Percentiles rank a stretch among this genome's conserved stretches.
These are phyloP conservation scores for Fusarium coicis DNA, from an alignment of 2,329 filamentous ascomycete species.

Conservation along the genomic window DNA sequence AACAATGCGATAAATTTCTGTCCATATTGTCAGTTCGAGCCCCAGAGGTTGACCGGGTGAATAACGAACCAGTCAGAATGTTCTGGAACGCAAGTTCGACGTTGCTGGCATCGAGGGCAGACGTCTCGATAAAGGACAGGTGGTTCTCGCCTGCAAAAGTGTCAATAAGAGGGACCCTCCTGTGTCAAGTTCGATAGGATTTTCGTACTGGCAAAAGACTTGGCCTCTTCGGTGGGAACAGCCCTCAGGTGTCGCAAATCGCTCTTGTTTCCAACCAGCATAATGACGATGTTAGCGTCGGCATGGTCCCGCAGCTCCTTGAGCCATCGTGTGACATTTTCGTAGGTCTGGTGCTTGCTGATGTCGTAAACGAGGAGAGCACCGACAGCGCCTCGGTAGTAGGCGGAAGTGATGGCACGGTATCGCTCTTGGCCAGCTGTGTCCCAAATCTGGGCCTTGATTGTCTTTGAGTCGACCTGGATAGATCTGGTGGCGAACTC, in stretches of 20 bases:
- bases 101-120: constrained; percentile 97
- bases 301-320: constrained; percentile 98
- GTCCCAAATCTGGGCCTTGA: constrained; percentile 99
- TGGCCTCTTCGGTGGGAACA: constrained; percentile 97
- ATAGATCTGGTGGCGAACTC: constrained; percentile 99
- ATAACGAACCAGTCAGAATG: constrained; percentile 87
- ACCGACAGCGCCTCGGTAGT: constrained; percentile 97
- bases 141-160: constrained; percentile 84
- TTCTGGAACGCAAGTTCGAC: constrained; percentile 99
- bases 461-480: constrained; percentile 98
- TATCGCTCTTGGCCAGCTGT: constrained; percentile 99
- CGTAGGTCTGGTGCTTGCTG: constrained; percentile 99
- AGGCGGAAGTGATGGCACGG: constrained; percentile 98
- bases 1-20: constrained; percentile 99
- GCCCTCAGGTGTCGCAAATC: constrained; percentile 98
- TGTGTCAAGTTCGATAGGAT: background rate
- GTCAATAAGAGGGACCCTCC: constrained; percentile 27
- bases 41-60: background rate
- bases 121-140: constrained; percentile 99
- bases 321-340: constrained; percentile 98
- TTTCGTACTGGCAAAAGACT: constrained; percentile 89
- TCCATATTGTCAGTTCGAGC: constrained; percentile 22
- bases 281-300: constrained; percentile 99
- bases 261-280: constrained; percentile 99
- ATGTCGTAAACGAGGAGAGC: constrained; percentile 99